Percentiles rank a stretch among this genome's conserved stretches.
Conservation (phyloP, 768 basidiomycete species). For the Boletus sp. region DNA sequence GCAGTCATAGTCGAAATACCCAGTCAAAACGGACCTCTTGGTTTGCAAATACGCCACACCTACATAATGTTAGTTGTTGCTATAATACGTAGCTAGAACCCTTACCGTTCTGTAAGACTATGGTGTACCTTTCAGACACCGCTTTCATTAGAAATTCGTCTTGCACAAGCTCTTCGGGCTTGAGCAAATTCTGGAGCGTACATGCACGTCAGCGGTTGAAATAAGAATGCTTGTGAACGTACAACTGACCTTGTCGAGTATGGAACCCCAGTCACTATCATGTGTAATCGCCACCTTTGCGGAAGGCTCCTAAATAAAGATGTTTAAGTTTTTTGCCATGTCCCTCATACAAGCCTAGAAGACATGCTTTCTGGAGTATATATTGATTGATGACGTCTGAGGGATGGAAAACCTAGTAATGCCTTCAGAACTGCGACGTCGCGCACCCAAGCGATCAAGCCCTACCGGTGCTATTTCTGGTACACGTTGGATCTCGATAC, state of each 20-base stretch:
- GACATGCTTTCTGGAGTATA: constrained; percentile 19
- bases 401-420: constrained; percentile 23
- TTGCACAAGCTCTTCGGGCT: constrained; percentile 10
- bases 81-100: neutral
- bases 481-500: constrained; percentile 12
- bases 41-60: constrained; percentile 20
- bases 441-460: neutral
- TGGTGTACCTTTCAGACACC: constrained; percentile 13
- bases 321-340: neutral
- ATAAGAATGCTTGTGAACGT: neutral
- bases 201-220: neutral
- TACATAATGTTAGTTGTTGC: constrained; percentile 1
- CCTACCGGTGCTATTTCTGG: constrained; percentile 23
- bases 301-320: constrained; percentile 15
- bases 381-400: constrained; percentile 25
- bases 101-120: constrained; percentile 12
- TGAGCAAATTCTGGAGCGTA: constrained; percentile 8
- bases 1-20: neutral
- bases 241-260: constrained; percentile 18
- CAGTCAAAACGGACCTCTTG: constrained; percentile 10
- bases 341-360: neutral
- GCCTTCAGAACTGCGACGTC: neutral
- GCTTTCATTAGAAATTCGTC: constrained; percentile 8
- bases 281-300: constrained; percentile 26
- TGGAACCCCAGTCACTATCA: constrained; percentile 20